Conservation (phyloP, 2,329 filamentous ascomycete genomes). For the Pseudogymnoascus sp. region DNA sequence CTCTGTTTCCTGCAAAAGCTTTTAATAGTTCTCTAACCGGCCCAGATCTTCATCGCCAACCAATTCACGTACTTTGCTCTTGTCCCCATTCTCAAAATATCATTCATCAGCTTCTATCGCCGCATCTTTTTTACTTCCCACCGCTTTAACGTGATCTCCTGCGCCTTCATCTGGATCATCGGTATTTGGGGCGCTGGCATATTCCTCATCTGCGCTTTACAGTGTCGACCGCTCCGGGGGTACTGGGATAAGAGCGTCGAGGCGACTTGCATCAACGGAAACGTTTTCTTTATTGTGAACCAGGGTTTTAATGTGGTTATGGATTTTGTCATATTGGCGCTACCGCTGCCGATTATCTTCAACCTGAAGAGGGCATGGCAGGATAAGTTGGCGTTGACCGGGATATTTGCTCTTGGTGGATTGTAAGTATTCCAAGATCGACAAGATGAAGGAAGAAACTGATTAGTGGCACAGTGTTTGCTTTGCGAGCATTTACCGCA, state of each 20-base stretch:
- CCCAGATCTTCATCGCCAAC: neutral
- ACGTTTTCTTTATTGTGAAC: slow-evolving; percentile 16
- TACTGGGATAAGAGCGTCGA: slow-evolving; percentile 18
- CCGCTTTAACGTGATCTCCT: slow-evolving; percentile 13
- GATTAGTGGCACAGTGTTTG: slow-evolving; percentile 10
- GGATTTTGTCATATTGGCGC: slow-evolving; percentile 13
- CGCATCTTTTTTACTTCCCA: neutral
- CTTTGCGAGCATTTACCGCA: slow-evolving; percentile 18
- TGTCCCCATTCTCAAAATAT: neutral
- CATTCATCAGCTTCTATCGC: slow-evolving; percentile 1
- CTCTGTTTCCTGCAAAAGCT: neutral
- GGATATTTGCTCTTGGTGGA: slow-evolving; percentile 15
- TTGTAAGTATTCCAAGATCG: slow-evolving; percentile 11
- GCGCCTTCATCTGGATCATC: slow-evolving; percentile 17
- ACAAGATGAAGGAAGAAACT: neutral
- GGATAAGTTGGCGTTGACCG: slow-evolving; percentile 13
- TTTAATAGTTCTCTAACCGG: neutral
- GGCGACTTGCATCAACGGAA: slow-evolving; percentile 14
- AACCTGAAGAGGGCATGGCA: slow-evolving; percentile 12
- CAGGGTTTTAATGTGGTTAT: slow-evolving; percentile 14
- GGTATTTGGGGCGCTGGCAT: slow-evolving; percentile 10
- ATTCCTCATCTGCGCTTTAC: slow-evolving; percentile 16
- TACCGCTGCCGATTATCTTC: slow-evolving; percentile 15
- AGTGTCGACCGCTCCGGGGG: slow-evolving; percentile 15
- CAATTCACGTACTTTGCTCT: slow-evolving; percentile 2